Base-by-base conservation (phyloP, 306 rosid species). In the Rosa rugosa region DNA sequence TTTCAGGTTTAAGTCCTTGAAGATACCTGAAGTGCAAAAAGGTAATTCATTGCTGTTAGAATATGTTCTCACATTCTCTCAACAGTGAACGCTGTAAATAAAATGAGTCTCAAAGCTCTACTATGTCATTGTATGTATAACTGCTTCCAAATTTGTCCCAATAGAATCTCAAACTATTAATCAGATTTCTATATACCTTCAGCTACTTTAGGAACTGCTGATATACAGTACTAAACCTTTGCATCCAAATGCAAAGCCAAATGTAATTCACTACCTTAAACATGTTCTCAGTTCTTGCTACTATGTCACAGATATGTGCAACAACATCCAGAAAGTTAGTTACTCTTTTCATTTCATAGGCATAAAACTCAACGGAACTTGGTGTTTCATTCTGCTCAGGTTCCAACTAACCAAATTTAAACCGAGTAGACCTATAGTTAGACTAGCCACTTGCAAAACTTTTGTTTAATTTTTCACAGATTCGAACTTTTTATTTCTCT, bases 1-100 rank as follows among this genome's bases (percentile, higher is more conserved):
- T 79, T 70, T 77, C 88, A 14, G 86, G 75, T 77, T 83, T 85
- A 31, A 76, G 77, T 72, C 86, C 88, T 80, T 80, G 88, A 34
- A 80, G 73, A 78, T 85, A 85, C 86, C 88, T 85, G 81, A 14
- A 57, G 40, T 12, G 66, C 42, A 31, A 23, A 65, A 69, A 59
- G 65, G 34, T 12, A 36, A 27, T 27, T 44, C 36, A 44, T 8
- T 31, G 64, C 63, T 74, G 54, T 66, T 31, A 59, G 14, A 70
- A 38, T 49, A 16, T 22, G 51, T 31, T 6, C 17, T 59, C 42
- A 63, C 41, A 27, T 5, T 72, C 47, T 46, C 23, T 36, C 60
- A 18, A 71, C 54, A 45, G 44, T 47, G 23, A 47, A 25, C 47
- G 23, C 20, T 69, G 9, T 10, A 41, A 8, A n/a, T 25, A 25